phyloP scores from a whole-genome alignment of 305 asterid species.

The Rubia balearica region DNA sequence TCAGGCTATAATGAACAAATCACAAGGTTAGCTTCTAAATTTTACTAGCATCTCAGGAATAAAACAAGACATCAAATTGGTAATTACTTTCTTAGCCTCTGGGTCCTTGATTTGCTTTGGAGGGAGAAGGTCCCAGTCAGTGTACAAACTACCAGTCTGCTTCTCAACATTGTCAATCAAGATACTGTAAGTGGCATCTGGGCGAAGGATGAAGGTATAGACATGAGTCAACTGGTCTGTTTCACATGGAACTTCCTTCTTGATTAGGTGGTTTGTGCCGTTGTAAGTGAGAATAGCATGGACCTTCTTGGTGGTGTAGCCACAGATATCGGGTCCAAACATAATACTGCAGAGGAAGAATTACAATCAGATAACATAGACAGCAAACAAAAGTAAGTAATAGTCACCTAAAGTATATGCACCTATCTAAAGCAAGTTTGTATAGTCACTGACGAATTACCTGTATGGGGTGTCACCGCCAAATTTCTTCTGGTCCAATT shows the following conservation, averaged over 20 bases:
- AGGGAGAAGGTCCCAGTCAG: conserved; percentile 91
- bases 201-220: conserved; percentile 77
- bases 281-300: conserved; percentile 83
- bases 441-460: conserved; percentile 25
- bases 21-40: not conserved
- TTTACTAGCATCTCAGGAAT: not conserved
- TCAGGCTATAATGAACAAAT: conserved; percentile 56
- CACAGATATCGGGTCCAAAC: conserved; percentile 99
- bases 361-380: conserved; percentile 20
- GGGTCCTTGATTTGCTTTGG: conserved; percentile 90
- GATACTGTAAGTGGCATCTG: conserved; percentile 93
- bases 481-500: conserved; percentile 81
- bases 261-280: conserved; percentile 71
- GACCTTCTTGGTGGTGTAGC: conserved; percentile 83
- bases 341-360: conserved; percentile 59
- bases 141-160: conserved; percentile 85
- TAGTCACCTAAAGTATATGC: not conserved
- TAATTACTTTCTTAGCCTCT: conserved; percentile 78
- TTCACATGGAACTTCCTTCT: conserved; percentile 98
- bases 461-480: conserved; percentile 98
- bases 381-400: not conserved
- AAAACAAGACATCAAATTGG: not conserved
- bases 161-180: conserved; percentile 86
- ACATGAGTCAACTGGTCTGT: conserved; percentile 91
- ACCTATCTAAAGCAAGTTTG: too few relatives aligned